Conservation (phyloP, 495 filamentous ascomycete genomes). For the Neurospora intermedia region DNA sequence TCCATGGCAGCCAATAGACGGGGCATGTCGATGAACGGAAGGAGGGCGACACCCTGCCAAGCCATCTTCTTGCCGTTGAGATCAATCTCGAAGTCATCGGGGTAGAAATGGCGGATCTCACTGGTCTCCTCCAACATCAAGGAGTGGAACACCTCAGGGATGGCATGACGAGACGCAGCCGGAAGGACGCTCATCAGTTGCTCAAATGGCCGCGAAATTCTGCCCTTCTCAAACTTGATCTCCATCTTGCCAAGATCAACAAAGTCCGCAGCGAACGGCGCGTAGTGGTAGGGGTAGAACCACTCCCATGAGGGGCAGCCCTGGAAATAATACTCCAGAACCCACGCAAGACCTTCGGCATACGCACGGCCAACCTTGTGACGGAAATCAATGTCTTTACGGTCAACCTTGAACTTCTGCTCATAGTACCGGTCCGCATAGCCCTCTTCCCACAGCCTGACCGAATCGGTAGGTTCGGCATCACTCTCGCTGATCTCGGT, state of each 20-base stretch:
- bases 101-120: constrained; percentile 95
- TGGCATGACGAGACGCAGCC: constrained; percentile 80
- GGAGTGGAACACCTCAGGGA: constrained; percentile 74
- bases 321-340: constrained; percentile 95
- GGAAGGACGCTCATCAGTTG: constrained; percentile 98
- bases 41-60: constrained; percentile 89
- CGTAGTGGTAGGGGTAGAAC: constrained; percentile 99
- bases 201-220: constrained; percentile 84
- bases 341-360: constrained; percentile 96
- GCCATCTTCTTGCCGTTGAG: constrained; percentile 97
- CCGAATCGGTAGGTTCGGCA: constrained; percentile 62
- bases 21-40: constrained; percentile 94
- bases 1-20: constrained; percentile 74
- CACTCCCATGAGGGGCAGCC: constrained; percentile 97
- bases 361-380: constrained; percentile 87
- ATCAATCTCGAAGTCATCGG: constrained; percentile 84
- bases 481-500: constrained; percentile 30
- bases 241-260: constrained; percentile 68
- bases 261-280: constrained; percentile 94
- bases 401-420: constrained; percentile 86
- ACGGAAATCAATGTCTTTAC: constrained; percentile 73
- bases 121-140: constrained; percentile 82
- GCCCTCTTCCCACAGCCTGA: constrained; percentile 88
- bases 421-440: constrained; percentile 96
- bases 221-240: constrained; percentile 76